Evolutionary conservation across 148 eudicot species (phyloP).

Genomic region (Pouteria glomerata): DNA sequence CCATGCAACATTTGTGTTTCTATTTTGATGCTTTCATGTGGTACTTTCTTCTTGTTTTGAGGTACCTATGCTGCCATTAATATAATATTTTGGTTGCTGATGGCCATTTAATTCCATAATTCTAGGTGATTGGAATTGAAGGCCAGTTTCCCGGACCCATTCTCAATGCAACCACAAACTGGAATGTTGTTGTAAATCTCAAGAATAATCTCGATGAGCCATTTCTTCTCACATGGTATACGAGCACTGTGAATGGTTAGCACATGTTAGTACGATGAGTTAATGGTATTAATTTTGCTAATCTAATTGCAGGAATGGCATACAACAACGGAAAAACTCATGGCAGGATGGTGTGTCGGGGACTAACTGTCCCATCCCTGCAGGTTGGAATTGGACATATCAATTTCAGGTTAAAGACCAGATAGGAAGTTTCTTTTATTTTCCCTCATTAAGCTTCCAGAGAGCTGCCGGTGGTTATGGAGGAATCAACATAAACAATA

Average conservation of each 20-base stretch:
- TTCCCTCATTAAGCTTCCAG: constrained; percentile 86
- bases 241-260: neutral
- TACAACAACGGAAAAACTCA: constrained; percentile 81
- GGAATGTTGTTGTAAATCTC: constrained; percentile 90
- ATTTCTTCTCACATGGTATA: constrained; percentile 88
- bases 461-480: constrained; percentile 96
- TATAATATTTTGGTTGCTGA: neutral
- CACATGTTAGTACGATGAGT: neutral
- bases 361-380: constrained; percentile 93
- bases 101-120: constrained; percentile 9
- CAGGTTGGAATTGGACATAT: constrained; percentile 99
- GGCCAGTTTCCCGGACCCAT: constrained; percentile 95
- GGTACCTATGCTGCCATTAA: neutral
- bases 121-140: constrained; percentile 86
- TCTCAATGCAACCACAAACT: constrained; percentile 88
- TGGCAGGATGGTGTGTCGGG: constrained; percentile 99
- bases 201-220: constrained; percentile 89
- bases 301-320: constrained; percentile 72
- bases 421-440: constrained; percentile 97
- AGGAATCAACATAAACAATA: constrained; percentile 82
- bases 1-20: neutral
- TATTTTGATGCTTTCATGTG: neutral
- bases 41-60: neutral
- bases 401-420: constrained; percentile 96
- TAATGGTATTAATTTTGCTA: constrained; percentile 17